Evolutionary conservation across 495 filamentous ascomycete species (phyloP), one percentile per base, ranked within the genome.

Genomic region (Daldinia bambusicola): DNA sequence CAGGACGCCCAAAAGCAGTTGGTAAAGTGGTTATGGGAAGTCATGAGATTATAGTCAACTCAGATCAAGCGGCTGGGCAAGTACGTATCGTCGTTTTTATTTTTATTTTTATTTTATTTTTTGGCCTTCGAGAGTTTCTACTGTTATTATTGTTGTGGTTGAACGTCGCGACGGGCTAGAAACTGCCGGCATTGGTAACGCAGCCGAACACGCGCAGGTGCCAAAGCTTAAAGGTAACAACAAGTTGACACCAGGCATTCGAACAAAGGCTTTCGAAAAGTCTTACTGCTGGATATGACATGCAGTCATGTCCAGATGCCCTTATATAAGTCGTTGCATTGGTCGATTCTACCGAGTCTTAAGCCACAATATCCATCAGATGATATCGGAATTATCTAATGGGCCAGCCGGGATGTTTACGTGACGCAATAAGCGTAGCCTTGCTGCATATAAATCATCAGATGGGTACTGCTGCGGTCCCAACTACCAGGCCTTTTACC

Each of bases 381-480:
- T 70, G 71, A 74, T 70, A 67, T 60, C 13, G 53, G 30, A 43
- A 64, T 62, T 55, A 37, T 53, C 48, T 51, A 12, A 34, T 36
- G 31, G 63, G n/a, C 71, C 67, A 74, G 63, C 70, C 67, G 71
- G 67, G 36, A 57, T 67, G 63, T 63, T 74, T 56, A 43, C 41
- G 13, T 57, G 51, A 34, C 30, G 56, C 57, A 58, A 34, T 55
- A 55, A 55, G 62, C 50, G 63, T 59, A 70, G 71, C 62, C 62
- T 50, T 55, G 51, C 63, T 70, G 69, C 70, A 63, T 66, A 57
- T 37, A 55, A 64, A 63, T 75, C 70, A 61, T 73, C 66, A 73
- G 63, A 67, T 73, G 53, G 37, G 2, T 14, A 14, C 13, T 66
- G 66, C 53, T 38, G 67, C 41, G 67, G 73, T 73, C 70, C 73